Conservation (phyloP, 2,329 filamentous ascomycete species). For the Cucurbitaria berberidis region DNA sequence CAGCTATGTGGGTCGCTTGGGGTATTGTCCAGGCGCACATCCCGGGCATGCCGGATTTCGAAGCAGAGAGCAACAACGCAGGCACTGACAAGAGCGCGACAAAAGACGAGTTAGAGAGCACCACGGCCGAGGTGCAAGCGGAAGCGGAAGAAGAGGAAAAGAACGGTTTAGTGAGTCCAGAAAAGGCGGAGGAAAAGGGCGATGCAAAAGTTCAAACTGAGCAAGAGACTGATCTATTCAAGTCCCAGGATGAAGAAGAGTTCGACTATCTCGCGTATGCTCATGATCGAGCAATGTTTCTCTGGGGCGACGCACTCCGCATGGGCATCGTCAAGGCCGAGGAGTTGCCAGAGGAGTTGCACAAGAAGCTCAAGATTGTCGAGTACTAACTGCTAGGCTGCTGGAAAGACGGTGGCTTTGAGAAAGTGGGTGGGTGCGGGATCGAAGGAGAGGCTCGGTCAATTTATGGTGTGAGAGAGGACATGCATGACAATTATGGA, state of each 20-base stretch:
- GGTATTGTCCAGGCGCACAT: constrained; percentile 94
- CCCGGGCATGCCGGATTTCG: constrained; percentile 68
- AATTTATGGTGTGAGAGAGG: background rate
- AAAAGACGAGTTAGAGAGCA: constrained; percentile 37
- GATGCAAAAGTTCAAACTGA: constrained; percentile 30
- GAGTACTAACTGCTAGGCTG: constrained; percentile 57
- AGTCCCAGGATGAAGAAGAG: constrained; percentile 65
- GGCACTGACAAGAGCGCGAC: constrained; percentile 18
- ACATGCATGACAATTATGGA: background rate
- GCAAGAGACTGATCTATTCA: constrained; percentile 48
- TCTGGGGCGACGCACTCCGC: constrained; percentile 87
- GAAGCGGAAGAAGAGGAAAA: constrained; percentile 26
- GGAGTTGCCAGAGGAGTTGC: constrained; percentile 75
- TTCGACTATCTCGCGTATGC: constrained; percentile 95
- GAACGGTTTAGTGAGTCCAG: constrained; percentile 34
- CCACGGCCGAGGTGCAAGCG: constrained; percentile 25
- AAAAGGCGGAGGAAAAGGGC: constrained; percentile 30
- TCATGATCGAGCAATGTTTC: constrained; percentile 88
- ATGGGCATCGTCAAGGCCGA: constrained; percentile 76
- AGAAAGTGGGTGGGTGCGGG: background rate
- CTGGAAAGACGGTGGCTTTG: background rate
- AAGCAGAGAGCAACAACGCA: constrained; percentile 25
- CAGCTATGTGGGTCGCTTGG: constrained; percentile 92
- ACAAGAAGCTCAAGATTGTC: constrained; percentile 70
- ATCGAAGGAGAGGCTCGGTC: background rate